A percentile compares a stretch with the other conserved stretches of the same genome.
Conservation (phyloP, 768 basidiomycete species). For the Xerocomellus intermedius region DNA sequence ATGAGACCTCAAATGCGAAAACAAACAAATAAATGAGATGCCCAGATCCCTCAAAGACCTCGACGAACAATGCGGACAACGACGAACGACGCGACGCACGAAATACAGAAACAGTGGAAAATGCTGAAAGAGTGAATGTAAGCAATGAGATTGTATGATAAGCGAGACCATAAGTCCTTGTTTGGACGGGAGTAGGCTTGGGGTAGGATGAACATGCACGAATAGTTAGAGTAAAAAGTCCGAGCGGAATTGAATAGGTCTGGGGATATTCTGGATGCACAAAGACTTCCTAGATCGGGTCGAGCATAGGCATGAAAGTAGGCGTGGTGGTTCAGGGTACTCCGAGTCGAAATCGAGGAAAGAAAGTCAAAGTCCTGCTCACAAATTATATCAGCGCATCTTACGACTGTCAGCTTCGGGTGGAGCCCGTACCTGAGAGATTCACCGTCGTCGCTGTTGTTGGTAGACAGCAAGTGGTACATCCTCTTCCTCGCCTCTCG, state of each 20-base stretch:
- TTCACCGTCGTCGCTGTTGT: slow-evolving; percentile 60
- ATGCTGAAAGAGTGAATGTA: slow-evolving; percentile 20
- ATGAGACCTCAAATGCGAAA: slow-evolving; percentile 1
- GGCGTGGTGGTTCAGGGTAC: slow-evolving; percentile 4
- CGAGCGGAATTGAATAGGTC: slow-evolving; percentile 17
- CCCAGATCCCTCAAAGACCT: slow-evolving; percentile 1
- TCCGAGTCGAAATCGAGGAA: slow-evolving; percentile 1
- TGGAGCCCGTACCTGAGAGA: slow-evolving; percentile 11
- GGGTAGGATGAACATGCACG: slow-evolving; percentile 20
- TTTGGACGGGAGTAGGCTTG: slow-evolving; percentile 20
- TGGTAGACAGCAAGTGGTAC: slow-evolving; percentile 78
- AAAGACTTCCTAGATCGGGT: slow-evolving; percentile 26
- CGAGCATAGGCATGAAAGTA: slow-evolving; percentile 5
- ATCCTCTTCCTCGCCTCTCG: slow-evolving; percentile 67
- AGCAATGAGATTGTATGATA: slow-evolving; percentile 35
- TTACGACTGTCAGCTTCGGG: background rate
- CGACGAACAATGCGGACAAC: slow-evolving; percentile 1
- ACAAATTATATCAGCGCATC: slow-evolving; percentile 4
- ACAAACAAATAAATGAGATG: slow-evolving; percentile 5
- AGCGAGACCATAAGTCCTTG: slow-evolving; percentile 26
- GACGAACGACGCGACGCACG: slow-evolving; percentile 8
- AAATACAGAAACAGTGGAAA: slow-evolving; percentile 14
- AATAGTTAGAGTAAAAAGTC: slow-evolving; percentile 26
- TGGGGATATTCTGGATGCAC: slow-evolving; percentile 28
- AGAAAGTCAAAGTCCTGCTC: slow-evolving; percentile 2